These are phyloP conservation scores for Nigrograna mackinnonii DNA, from an alignment of 2,329 filamentous ascomycete species.

Conservation along the genomic window DNA sequence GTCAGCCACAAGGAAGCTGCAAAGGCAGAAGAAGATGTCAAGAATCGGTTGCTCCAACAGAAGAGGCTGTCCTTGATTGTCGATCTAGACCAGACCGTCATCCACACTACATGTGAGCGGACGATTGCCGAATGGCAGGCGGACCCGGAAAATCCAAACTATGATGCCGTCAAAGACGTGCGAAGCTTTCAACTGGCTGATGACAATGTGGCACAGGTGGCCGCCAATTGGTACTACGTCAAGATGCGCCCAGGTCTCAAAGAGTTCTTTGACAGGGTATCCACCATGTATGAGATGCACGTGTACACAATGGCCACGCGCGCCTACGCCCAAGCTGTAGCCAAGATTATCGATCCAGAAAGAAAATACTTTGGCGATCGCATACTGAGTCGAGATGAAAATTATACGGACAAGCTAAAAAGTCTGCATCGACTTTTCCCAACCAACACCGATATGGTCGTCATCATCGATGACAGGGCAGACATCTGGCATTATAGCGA, in stretches of 20 bases:
- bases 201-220: conserved; percentile 54
- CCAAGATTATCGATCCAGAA: conserved; percentile 88
- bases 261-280: conserved; percentile 77
- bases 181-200: conserved; percentile 86
- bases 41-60: conserved; percentile 76
- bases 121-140: conserved; percentile 95
- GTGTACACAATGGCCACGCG: conserved; percentile 99
- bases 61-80: conserved; percentile 92
- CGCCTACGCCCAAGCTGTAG: conserved; percentile 92
- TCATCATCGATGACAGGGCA: conserved; percentile 95
- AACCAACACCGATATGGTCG: conserved; percentile 97
- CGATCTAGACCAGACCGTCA: conserved; percentile 97
- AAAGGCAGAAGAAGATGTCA: conserved; percentile 82
- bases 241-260: conserved; percentile 89
- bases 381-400: conserved; percentile 95
- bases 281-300: conserved; percentile 87
- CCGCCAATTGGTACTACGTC: conserved; percentile 83
- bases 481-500: conserved; percentile 95
- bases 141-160: conserved; percentile 86
- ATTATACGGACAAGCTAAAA: conserved; percentile 89
- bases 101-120: conserved; percentile 95
- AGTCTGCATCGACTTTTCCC: conserved; percentile 90
- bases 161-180: conserved; percentile 88
- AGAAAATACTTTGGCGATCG: conserved; percentile 89
- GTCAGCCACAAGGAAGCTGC: conserved; percentile 83